phyloP scores from a whole-genome alignment of 2,329 filamentous ascomycete species.

The Allantophomopsis cytisporea region DNA sequence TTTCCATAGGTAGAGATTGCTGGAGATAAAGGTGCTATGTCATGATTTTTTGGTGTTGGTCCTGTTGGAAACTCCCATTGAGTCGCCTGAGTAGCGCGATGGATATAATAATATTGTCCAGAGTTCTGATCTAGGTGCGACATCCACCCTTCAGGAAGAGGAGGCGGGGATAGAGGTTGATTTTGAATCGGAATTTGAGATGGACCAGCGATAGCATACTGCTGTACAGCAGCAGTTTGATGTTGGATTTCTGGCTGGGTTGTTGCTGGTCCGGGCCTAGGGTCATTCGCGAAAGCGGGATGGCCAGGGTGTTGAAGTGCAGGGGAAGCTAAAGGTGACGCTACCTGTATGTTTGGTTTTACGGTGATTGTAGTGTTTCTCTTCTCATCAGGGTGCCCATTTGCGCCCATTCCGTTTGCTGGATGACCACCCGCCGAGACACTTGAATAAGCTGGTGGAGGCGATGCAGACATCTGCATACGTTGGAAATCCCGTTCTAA shows the following conservation, averaged over 20 bases:
- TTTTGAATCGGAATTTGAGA: slow-evolving; percentile 27
- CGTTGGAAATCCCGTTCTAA: slow-evolving; percentile 78
- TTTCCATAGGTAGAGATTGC: slow-evolving; percentile 20
- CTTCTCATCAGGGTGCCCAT: slow-evolving; percentile 67
- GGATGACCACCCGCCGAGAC: slow-evolving; percentile 36
- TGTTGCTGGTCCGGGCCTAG: slow-evolving; percentile 27
- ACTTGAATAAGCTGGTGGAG: slow-evolving; percentile 90
- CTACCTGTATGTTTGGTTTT: slow-evolving; percentile 18
- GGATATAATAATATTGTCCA: slow-evolving; percentile 98
- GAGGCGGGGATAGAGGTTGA: slow-evolving; percentile 73
- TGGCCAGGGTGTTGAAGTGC: slow-evolving; percentile 48
- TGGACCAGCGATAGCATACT: slow-evolving; percentile 21
- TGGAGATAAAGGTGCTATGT: slow-evolving; percentile 71
- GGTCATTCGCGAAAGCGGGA: slow-evolving; percentile 84
- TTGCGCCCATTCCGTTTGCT: slow-evolving; percentile 30
- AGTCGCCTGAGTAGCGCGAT: slow-evolving; percentile 85
- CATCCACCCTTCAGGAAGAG: slow-evolving; percentile 95
- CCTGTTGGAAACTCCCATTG: slow-evolving; percentile 99
- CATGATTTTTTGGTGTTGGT: slow-evolving; percentile 76
- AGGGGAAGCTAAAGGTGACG: slow-evolving; percentile 19
- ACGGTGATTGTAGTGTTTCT: slow-evolving; percentile 10
- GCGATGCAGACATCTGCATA: slow-evolving; percentile 67
- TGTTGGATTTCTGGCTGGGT: slow-evolving; percentile 23
- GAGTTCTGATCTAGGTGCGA: slow-evolving; percentile 91
- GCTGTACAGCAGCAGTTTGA: slow-evolving; percentile 27